phyloP scores from a whole-genome alignment of 2,329 filamentous ascomycete species.

The Penicillium freii region DNA sequence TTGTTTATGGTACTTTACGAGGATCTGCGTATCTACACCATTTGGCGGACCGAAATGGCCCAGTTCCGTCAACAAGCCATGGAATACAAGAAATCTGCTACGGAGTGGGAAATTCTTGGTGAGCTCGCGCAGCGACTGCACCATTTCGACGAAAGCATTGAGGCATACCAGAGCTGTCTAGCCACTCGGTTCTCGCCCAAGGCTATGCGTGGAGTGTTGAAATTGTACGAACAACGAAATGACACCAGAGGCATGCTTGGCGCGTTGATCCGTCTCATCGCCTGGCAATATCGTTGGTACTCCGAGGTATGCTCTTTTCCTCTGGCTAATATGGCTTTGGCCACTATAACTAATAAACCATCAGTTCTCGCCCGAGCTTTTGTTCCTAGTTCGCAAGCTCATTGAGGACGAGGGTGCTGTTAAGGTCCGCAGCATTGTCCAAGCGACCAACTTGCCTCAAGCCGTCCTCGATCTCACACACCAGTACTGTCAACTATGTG shows the following conservation, averaged over 20 bases:
- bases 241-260: slow-evolving; percentile 79
- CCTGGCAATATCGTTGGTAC: slow-evolving; percentile 99
- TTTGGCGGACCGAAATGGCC: slow-evolving; percentile 97
- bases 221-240: slow-evolving; percentile 71
- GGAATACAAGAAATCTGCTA: slow-evolving; percentile 93
- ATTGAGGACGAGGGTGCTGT: slow-evolving; percentile 98
- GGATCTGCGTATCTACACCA: slow-evolving; percentile 95
- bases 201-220: slow-evolving; percentile 80
- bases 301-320: slow-evolving; percentile 64
- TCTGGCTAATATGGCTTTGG: not conserved
- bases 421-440: slow-evolving; percentile 95
- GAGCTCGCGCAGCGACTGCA: slow-evolving; percentile 89
- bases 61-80: slow-evolving; percentile 91
- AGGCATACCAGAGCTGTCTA: slow-evolving; percentile 88
- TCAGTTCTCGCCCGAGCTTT: slow-evolving; percentile 83
- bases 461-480: slow-evolving; percentile 91
- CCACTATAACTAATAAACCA: slow-evolving; percentile 18
- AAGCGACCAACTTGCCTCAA: slow-evolving; percentile 91
- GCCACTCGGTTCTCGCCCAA: slow-evolving; percentile 89
- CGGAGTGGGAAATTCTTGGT: slow-evolving; percentile 97
- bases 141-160: slow-evolving; percentile 84
- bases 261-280: slow-evolving; percentile 84
- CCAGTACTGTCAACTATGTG: slow-evolving; percentile 91
- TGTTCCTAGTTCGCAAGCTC: slow-evolving; percentile 82
- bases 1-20: slow-evolving; percentile 99